Evolutionary conservation across 1,284 basidiomycete species (phyloP).

Genomic region (Fomes fomentarius): DNA sequence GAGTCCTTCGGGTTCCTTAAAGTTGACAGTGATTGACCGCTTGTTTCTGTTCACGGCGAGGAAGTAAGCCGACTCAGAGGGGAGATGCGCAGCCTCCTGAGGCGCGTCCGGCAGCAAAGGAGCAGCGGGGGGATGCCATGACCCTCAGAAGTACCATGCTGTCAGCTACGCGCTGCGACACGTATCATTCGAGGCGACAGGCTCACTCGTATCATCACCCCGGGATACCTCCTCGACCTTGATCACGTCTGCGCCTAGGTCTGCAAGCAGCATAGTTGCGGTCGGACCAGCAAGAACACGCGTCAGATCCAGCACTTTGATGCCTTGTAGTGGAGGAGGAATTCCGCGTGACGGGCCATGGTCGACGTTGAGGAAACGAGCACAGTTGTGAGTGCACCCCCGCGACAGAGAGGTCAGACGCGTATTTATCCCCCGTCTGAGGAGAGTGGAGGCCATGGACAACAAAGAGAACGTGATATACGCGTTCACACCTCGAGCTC

Average conservation of each 20-base stretch:
- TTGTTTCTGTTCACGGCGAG: slow-evolving; percentile 90
- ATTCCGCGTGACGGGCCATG: slow-evolving; percentile 47
- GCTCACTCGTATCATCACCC: slow-evolving; percentile 90
- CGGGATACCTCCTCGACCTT: slow-evolving; percentile 82
- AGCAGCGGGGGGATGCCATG: slow-evolving; percentile 82
- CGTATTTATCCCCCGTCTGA: background rate
- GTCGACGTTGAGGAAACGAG: slow-evolving; percentile 13
- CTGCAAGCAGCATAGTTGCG: slow-evolving; percentile 87
- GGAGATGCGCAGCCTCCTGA: slow-evolving; percentile 64
- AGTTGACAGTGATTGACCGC: slow-evolving; percentile 85
- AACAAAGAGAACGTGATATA: background rate
- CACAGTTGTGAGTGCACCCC: too few species aligned
- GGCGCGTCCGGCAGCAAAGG: slow-evolving; percentile 56
- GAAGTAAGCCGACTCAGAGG: slow-evolving; percentile 94
- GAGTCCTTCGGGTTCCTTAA: slow-evolving; percentile 82
- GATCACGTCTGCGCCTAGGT: slow-evolving; percentile 90
- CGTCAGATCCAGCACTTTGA: slow-evolving; percentile 86
- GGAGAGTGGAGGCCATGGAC: slow-evolving; percentile 9
- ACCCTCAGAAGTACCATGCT: slow-evolving; percentile 47
- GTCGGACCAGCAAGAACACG: slow-evolving; percentile 90
- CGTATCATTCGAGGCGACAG: slow-evolving; percentile 6
- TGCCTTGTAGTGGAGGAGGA: slow-evolving; percentile 76
- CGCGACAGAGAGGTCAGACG: background rate
- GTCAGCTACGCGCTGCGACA: slow-evolving; percentile 11
- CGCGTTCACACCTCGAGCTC: slow-evolving; percentile 3